Evolutionary conservation across 2,329 filamentous ascomycete species (phyloP).

Genomic region (Sphaerulina vaccinii): DNA sequence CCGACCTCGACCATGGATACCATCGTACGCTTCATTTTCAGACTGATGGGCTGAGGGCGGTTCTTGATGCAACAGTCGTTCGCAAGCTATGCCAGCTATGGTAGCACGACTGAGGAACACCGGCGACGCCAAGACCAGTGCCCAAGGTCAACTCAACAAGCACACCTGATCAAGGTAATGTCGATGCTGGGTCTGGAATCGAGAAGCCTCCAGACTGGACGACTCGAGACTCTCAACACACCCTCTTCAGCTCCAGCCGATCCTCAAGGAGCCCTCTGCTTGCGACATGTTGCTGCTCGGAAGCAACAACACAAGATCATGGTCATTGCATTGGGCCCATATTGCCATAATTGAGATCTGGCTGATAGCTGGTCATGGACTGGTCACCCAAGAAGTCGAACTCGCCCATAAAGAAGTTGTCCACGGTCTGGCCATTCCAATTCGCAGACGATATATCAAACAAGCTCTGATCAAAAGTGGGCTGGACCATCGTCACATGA

Average conservation of each 20-base stretch:
- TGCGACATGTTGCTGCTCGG: neutral
- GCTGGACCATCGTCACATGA: conserved; percentile 32
- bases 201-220: neutral
- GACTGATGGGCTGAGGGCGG: too few species aligned
- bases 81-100: too few species aligned
- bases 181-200: conserved; percentile 6
- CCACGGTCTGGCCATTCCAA: conserved; percentile 27
- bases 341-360: conserved; percentile 27
- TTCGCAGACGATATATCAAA: conserved; percentile 29
- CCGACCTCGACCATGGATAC: too few species aligned
- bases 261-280: too few species aligned
- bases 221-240: too few species aligned
- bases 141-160: too few species aligned
- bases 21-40: too few species aligned
- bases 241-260: too few species aligned
- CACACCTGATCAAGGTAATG: too few species aligned
- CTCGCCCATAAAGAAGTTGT: conserved; percentile 36
- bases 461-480: conserved; percentile 32
- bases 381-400: conserved; percentile 34
- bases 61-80: too few species aligned
- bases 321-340: conserved; percentile 22
- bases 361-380: conserved; percentile 26
- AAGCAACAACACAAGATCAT: neutral
- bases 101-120: too few species aligned
- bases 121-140: too few species aligned